Percentiles rank a stretch among this genome's conserved stretches.
Conservation (phyloP, 345 rosid species). For the Microcos paniculata region DNA sequence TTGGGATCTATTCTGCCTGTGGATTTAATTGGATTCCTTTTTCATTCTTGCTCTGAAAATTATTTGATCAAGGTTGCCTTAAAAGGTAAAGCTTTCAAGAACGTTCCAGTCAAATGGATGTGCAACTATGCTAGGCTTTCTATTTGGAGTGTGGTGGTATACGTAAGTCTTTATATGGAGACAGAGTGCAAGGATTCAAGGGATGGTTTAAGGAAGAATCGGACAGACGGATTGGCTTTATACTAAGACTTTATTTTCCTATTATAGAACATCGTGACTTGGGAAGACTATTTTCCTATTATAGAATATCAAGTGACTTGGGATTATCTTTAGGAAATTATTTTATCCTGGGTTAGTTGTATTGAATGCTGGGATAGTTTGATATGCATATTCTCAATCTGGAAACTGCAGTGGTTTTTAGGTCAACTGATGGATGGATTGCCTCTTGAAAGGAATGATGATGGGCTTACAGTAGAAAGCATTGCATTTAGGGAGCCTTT, state of each 20-base stretch:
- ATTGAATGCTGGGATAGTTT: neutral
- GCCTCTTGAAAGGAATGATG: neutral
- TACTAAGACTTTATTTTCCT: neutral
- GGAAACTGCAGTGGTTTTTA: neutral
- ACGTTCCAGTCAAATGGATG: neutral
- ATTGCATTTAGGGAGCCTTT: neutral
- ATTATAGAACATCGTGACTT: neutral
- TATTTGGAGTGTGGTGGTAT: neutral
- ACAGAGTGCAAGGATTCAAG: neutral
- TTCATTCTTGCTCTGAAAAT: neutral
- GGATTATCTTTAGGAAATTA: neutral
- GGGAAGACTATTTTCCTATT: neutral
- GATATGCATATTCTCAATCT: neutral
- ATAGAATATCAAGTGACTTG: neutral
- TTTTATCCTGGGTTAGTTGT: neutral
- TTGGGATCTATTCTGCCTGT: neutral
- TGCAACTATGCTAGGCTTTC: neutral
- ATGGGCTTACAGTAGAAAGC: neutral
- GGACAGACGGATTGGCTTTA: neutral
- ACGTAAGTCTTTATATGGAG: neutral
- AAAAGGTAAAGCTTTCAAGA: neutral
- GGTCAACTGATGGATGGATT: neutral
- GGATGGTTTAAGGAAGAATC: neutral
- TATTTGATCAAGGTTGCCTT: neutral
- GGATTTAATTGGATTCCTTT: neutral